Conservation (phyloP, 306 rosid species). For the Rubus idaeus region DNA sequence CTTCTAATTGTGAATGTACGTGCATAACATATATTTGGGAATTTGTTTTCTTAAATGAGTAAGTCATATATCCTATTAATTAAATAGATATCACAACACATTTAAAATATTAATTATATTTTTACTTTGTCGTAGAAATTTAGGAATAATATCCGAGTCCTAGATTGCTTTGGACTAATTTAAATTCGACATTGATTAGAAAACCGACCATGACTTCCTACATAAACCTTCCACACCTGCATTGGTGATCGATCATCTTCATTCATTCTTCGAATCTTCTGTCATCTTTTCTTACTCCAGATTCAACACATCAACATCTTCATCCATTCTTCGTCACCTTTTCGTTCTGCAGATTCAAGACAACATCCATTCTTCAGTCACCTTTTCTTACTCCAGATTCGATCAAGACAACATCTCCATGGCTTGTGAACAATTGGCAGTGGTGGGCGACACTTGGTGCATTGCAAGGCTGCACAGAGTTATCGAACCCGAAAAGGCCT, state of each 20-base stretch:
- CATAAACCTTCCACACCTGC: background rate
- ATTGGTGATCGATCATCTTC: background rate
- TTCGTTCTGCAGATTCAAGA: too few relatives aligned
- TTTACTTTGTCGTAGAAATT: too few relatives aligned
- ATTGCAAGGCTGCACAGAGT: background rate
- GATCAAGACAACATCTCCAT: background rate
- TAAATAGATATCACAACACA: too few relatives aligned
- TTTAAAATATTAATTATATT: too few relatives aligned
- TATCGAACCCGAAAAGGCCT: background rate
- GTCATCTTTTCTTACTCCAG: too few relatives aligned
- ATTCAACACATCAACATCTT: background rate
- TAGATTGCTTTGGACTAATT: too few relatives aligned
- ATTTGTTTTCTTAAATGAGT: too few relatives aligned
- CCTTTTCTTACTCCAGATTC: background rate
- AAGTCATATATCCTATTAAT: too few relatives aligned
- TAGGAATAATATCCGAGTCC: too few relatives aligned
- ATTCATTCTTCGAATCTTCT: too few relatives aligned
- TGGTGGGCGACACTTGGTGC: background rate
- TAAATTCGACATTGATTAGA: background rate
- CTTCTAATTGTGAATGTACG: too few relatives aligned
- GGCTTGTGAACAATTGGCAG: background rate
- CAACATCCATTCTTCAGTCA: background rate
- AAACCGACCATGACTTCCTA: background rate
- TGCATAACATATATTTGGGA: too few relatives aligned
- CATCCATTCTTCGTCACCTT: background rate